Conservation (phyloP, 129 eudicot genomes). For the Tanacetum coccineum region DNA sequence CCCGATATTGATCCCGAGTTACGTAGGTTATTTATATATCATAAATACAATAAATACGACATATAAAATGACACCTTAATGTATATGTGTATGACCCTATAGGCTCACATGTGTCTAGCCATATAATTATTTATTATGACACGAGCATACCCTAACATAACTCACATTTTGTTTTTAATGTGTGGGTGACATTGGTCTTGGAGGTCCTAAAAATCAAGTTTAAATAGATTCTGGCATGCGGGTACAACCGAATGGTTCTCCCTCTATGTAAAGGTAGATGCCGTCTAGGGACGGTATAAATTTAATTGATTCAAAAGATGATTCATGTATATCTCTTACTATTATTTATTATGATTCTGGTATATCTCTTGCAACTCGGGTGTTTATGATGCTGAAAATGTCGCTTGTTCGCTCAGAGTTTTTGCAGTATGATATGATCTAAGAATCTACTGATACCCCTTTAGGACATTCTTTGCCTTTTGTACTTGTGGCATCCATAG, state of each 20-base stretch:
- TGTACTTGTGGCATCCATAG: conserved; percentile 85
- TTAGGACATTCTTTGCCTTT: conserved; percentile 77
- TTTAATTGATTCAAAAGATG: conserved; percentile 46
- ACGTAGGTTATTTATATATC: no score
- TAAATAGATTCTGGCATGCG: conserved; percentile 44
- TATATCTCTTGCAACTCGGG: conserved; percentile 9
- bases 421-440: conserved; percentile 45
- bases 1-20: no score
- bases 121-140: no score
- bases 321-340: conserved; percentile 39
- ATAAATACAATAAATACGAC: no score
- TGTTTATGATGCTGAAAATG: conserved; percentile 17
- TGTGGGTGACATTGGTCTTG: conserved; percentile 7
- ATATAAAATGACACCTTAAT: no score
- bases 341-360: not conserved
- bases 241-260: conserved; percentile 35
- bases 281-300: conserved; percentile 43
- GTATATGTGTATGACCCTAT: no score
- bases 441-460: conserved; percentile 53
- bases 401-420: conserved; percentile 38
- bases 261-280: conserved; percentile 66
- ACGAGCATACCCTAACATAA: no score
- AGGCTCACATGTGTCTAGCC: no score
- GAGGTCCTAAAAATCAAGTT: conserved; percentile 12
- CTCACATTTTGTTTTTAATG: not conserved